Percentiles rank a stretch among this genome's conserved stretches.
Evolutionary conservation across 1,284 basidiomycete genomes (phyloP).

Genomic region (Apiotrichum domesticum): DNA sequence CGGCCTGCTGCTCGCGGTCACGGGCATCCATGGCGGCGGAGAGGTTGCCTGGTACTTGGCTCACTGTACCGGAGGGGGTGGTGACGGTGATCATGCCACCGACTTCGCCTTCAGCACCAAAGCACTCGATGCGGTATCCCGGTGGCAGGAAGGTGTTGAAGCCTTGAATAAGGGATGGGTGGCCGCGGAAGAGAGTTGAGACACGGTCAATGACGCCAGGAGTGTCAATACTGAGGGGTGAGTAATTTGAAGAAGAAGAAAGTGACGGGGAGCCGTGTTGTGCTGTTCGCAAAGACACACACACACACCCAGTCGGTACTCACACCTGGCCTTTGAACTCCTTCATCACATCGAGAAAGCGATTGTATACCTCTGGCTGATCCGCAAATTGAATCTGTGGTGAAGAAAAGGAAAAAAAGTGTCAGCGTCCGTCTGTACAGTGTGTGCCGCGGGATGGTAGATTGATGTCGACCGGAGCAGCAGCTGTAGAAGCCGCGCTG

Average conservation of each 20-base stretch:
- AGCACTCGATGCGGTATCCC: constrained; percentile 91
- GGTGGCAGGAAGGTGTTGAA: constrained; percentile 98
- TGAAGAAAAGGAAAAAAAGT: no score
- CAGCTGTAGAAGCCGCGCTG: no score
- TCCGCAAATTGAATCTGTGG: constrained; percentile 70
- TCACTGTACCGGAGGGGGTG: constrained; percentile 79
- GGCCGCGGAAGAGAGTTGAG: constrained; percentile 88
- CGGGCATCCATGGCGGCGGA: constrained; percentile 37
- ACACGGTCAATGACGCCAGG: constrained; percentile 95
- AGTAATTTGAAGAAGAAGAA: neutral
- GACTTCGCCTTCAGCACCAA: constrained; percentile 50
- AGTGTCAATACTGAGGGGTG: constrained; percentile 76
- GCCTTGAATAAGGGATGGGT: constrained; percentile 89
- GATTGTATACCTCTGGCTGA: constrained; percentile 93
- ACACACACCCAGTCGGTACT: constrained; percentile 43
- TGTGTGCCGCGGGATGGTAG: no score
- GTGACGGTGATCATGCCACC: constrained; percentile 87
- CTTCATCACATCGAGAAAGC: constrained; percentile 98
- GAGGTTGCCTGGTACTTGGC: constrained; percentile 50
- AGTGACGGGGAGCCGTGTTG: neutral
- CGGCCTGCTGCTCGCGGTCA: constrained; percentile 17
- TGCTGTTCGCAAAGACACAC: neutral
- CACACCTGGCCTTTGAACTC: constrained; percentile 94
- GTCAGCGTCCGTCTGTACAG: no score
- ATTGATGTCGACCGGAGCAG: no score